Percentiles rank a stretch among this genome's conserved stretches.
Conservation (phyloP, 179 eudicot species). For the Amaranthus tricolor region DNA sequence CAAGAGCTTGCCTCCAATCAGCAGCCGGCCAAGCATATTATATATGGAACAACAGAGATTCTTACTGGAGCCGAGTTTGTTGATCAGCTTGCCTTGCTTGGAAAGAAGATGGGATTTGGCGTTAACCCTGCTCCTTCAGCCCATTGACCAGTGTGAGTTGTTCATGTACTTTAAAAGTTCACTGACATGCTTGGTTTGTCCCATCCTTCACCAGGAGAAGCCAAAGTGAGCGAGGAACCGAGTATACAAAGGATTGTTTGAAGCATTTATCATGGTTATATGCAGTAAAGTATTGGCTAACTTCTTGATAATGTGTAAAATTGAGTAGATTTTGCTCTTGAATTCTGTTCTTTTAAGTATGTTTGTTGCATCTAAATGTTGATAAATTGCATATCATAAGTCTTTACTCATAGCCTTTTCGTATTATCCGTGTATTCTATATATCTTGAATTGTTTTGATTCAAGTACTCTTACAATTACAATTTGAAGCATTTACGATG, state of each 20-base stretch:
- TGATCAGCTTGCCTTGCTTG: conserved; percentile 83
- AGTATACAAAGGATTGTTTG: neutral
- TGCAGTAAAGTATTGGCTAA: conserved; percentile 1
- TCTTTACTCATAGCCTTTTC: neutral
- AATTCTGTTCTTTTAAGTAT: neutral
- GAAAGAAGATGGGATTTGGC: conserved; percentile 91
- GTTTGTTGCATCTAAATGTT: conserved; percentile 13
- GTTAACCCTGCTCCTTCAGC: conserved; percentile 40
- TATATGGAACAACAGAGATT: conserved; percentile 87
- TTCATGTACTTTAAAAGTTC: neutral
- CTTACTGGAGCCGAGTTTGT: conserved; percentile 85
- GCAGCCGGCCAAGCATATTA: conserved; percentile 68
- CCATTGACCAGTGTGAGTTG: conserved; percentile 22
- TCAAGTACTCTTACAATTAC: neutral
- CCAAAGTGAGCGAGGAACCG: neutral
- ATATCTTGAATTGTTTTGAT: conserved; percentile 11
- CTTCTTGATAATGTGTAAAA: conserved; percentile 7
- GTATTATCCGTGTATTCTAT: conserved; percentile 14
- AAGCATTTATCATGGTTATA: neutral
- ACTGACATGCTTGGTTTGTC: neutral
- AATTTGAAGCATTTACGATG: no score
- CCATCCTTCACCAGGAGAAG: conserved; percentile 9
- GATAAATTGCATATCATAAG: neutral
- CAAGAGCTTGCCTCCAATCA: conserved; percentile 77
- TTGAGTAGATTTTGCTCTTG: conserved; percentile 15